Conservation (phyloP, 1,284 basidiomycete genomes). For the Pyrrhoderma lamaoense region DNA sequence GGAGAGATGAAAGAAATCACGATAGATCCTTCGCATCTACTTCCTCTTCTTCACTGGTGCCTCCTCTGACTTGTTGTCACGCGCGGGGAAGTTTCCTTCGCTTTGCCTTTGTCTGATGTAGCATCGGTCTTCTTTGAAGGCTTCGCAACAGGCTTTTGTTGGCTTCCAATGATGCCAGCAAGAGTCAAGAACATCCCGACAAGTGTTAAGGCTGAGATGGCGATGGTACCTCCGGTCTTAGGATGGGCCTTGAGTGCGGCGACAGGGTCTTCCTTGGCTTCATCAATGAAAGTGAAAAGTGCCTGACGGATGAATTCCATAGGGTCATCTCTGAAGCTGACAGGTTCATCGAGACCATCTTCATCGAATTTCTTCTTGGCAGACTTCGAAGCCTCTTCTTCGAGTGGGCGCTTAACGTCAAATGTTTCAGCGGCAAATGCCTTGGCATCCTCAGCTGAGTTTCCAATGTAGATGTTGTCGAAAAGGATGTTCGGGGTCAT, state of each 20-base stretch:
- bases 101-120: no score
- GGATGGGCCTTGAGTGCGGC: slow-evolving; percentile 75
- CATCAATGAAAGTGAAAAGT: slow-evolving; percentile 66
- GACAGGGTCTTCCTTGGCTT: slow-evolving; percentile 66
- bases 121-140: slow-evolving; percentile 19
- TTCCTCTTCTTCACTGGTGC: no score
- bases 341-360: slow-evolving; percentile 47
- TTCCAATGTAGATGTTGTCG: slow-evolving; percentile 90
- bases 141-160: slow-evolving; percentile 65
- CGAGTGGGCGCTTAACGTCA: slow-evolving; percentile 72
- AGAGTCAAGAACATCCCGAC: slow-evolving; percentile 78
- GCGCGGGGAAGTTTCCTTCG: no score
- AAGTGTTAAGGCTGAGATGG: slow-evolving; percentile 65
- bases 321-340: slow-evolving; percentile 66
- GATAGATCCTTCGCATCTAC: no score
- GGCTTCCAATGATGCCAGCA: slow-evolving; percentile 69
- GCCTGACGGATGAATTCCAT: slow-evolving; percentile 73
- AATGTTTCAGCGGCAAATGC: slow-evolving; percentile 78
- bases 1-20: no score
- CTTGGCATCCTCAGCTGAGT: slow-evolving; percentile 79
- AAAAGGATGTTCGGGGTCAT: slow-evolving; percentile 98
- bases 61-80: no score
- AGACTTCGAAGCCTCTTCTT: slow-evolving; percentile 46
- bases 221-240: slow-evolving; percentile 74
- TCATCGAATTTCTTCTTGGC: slow-evolving; percentile 31